Evolutionary conservation across 768 basidiomycete species (phyloP).

Genomic region (Boletus speciosus): DNA sequence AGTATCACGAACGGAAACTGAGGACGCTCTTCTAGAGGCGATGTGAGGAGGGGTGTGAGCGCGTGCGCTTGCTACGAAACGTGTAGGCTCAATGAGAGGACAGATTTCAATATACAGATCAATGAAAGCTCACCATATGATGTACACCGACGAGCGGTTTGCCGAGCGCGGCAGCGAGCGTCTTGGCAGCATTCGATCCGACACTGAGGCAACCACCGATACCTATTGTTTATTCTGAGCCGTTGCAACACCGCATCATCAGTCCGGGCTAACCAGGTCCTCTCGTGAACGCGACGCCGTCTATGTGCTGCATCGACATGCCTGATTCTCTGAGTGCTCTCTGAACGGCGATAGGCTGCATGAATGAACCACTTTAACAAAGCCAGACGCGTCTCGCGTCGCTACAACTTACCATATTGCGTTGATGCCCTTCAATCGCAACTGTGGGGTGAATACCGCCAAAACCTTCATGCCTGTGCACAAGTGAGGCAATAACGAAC

Average conservation of each 20-base stretch:
- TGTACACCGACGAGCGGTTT: slow-evolving; percentile 89
- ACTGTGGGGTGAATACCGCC: slow-evolving; percentile 78
- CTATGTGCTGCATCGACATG: slow-evolving; percentile 57
- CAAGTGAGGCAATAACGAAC: not conserved
- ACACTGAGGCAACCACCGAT: slow-evolving; percentile 80
- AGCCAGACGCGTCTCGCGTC: not conserved
- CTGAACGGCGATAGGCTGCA: slow-evolving; percentile 69
- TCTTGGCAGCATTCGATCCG: slow-evolving; percentile 79
- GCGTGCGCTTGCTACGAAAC: slow-evolving; percentile 84
- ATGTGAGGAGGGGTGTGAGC: slow-evolving; percentile 72
- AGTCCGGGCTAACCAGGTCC: slow-evolving; percentile 59
- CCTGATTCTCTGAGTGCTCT: slow-evolving; percentile 65
- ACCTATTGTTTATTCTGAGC: slow-evolving; percentile 37
- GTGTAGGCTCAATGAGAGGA: not conserved
- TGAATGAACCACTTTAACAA: not conserved
- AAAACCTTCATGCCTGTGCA: slow-evolving; percentile 23
- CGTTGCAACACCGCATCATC: not conserved
- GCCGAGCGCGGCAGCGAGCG: slow-evolving; percentile 68
- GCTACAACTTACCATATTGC: slow-evolving; percentile 56
- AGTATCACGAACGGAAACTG: slow-evolving; percentile 85
- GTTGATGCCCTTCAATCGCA: slow-evolving; percentile 77
- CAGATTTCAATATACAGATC: not conserved
- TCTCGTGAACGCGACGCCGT: slow-evolving; percentile 88
- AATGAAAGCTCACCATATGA: slow-evolving; percentile 71
- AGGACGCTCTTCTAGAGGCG: slow-evolving; percentile 40